These are phyloP conservation scores for Magnolia kwangsiensis DNA, from an alignment of 164 flowering plant species.

Conservation along the genomic window DNA sequence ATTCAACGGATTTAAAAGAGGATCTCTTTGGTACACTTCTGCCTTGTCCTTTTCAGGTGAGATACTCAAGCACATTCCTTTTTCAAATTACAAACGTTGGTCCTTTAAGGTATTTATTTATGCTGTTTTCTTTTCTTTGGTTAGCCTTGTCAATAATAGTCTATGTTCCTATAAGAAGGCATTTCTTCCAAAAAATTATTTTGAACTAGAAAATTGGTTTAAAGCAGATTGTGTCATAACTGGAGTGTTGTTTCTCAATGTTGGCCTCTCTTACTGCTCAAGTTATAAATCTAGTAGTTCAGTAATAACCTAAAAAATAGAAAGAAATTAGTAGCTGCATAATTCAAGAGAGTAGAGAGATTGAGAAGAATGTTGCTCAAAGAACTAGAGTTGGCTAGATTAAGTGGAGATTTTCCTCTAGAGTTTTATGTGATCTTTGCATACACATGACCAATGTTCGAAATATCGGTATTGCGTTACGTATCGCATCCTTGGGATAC, in stretches of 20 bases:
- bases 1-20: conserved; percentile 54
- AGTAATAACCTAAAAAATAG: too few species aligned
- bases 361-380: too few species aligned
- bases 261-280: background rate
- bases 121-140: background rate
- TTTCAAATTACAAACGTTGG: background rate
- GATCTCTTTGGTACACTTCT: conserved; percentile 67
- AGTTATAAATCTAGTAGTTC: background rate
- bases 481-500: too few species aligned
- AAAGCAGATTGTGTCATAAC: background rate
- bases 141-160: background rate
- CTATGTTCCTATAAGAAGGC: background rate
- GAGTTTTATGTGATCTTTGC: too few species aligned
- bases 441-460: too few species aligned
- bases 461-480: too few species aligned
- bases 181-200: too few species aligned
- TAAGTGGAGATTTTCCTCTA: too few species aligned
- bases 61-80: conserved; percentile 4
- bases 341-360: too few species aligned
- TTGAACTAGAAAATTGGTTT: background rate
- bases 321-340: too few species aligned
- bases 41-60: conserved; percentile 70
- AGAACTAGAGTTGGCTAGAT: too few species aligned
- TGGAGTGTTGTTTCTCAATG: background rate
- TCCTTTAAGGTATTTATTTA: background rate